Percentiles rank a stretch among this genome's conserved stretches.
Evolutionary conservation across 2,329 filamentous ascomycete genomes (phyloP).

Genomic region (Cercospora janseana): DNA sequence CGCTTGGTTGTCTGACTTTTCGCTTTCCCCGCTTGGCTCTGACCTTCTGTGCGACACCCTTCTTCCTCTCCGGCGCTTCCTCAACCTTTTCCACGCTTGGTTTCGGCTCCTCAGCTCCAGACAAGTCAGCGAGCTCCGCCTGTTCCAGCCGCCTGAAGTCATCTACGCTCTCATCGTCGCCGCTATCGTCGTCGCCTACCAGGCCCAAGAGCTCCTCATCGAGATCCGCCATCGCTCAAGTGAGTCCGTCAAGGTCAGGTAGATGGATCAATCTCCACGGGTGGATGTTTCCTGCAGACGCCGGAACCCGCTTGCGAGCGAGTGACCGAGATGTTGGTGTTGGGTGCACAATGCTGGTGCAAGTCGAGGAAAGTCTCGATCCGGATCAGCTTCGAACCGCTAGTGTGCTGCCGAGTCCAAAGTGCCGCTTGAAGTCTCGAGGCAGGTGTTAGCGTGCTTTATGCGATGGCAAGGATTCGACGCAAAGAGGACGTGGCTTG

Average conservation of each 20-base stretch:
- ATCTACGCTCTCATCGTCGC: slow-evolving; percentile 47
- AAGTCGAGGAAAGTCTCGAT: too few species aligned
- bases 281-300: too few species aligned
- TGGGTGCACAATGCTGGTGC: too few species aligned
- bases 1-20: slow-evolving; percentile 56
- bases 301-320: too few species aligned
- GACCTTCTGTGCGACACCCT: slow-evolving; percentile 50
- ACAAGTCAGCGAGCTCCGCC: slow-evolving; percentile 49
- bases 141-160: slow-evolving; percentile 50
- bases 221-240: slow-evolving; percentile 53
- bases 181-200: slow-evolving; percentile 67
- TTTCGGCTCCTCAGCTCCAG: slow-evolving; percentile 52
- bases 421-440: too few species aligned
- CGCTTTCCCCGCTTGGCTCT: slow-evolving; percentile 41
- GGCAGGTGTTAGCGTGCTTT: too few species aligned
- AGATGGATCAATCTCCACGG: too few species aligned
- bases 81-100: slow-evolving; percentile 40
- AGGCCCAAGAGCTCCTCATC: slow-evolving; percentile 93
- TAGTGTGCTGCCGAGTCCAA: too few species aligned
- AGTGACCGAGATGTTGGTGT: too few species aligned
- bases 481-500: neutral
- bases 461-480: too few species aligned
- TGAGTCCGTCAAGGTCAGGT: too few species aligned
- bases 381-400: too few species aligned
- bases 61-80: slow-evolving; percentile 37